phyloP scores from a whole-genome alignment of 106 monocot species.

The Dioscorea zingiberensis region DNA sequence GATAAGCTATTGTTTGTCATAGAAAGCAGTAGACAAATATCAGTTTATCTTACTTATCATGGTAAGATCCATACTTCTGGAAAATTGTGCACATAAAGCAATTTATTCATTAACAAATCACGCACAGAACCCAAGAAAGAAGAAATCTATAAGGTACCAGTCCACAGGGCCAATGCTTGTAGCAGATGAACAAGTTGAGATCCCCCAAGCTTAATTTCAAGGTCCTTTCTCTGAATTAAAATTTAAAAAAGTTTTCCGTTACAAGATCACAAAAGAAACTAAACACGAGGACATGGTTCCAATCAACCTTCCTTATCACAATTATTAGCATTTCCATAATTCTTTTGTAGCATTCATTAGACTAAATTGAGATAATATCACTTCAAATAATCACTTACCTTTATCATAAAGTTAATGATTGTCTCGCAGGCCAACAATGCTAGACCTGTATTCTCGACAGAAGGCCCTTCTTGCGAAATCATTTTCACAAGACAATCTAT shows the following conservation, averaged over 20 bases:
- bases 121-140: background rate
- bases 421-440: conserved; percentile 85
- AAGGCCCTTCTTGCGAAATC: conserved; percentile 24
- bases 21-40: background rate
- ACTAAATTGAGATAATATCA: background rate
- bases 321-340: background rate
- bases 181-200: conserved; percentile 40
- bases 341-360: background rate
- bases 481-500: conserved; percentile 60
- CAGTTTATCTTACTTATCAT: background rate
- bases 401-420: conserved; percentile 67
- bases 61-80: background rate
- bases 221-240: conserved; percentile 43
- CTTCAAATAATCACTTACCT: conserved; percentile 33
- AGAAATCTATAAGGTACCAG: conserved; percentile 39
- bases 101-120: background rate
- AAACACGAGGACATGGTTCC: background rate
- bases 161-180: conserved; percentile 51
- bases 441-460: conserved; percentile 32
- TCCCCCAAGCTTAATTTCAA: conserved; percentile 32
- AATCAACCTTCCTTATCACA: background rate
- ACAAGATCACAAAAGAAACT: background rate
- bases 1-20: background rate
- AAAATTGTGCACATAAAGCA: background rate
- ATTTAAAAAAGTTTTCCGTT: background rate